phyloP scores from a whole-genome alignment of 257 asterid genomes.

The Scutellaria galericulata region DNA sequence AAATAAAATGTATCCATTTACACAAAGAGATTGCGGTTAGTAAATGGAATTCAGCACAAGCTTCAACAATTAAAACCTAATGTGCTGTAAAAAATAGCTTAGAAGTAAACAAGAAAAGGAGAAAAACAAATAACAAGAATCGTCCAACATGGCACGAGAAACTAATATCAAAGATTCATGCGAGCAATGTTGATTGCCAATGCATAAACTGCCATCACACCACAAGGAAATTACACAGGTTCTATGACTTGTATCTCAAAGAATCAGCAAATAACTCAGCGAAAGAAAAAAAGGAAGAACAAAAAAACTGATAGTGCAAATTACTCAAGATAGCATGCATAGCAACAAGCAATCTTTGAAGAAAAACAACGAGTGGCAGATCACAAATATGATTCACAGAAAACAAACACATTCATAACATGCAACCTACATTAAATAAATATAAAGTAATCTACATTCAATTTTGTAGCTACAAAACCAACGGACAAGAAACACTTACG shows the following conservation, averaged over 20 bases:
- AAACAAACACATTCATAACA: neutral
- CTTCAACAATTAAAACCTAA: conserved; percentile 9
- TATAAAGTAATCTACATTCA: conserved; percentile 1
- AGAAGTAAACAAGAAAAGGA: neutral
- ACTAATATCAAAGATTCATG: too few species aligned
- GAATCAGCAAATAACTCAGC: too few species aligned
- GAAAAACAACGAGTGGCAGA: too few species aligned
- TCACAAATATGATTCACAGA: neutral
- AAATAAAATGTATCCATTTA: neutral
- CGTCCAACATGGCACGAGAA: neutral
- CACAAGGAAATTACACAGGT: neutral
- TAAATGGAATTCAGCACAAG: conserved; percentile 24
- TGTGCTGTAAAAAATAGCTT: neutral
- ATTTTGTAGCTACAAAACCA: neutral
- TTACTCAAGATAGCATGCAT: too few species aligned
- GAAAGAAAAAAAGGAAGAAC: too few species aligned
- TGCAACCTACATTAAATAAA: conserved; percentile 4
- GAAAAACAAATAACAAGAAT: neutral
- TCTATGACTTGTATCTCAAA: too few species aligned
- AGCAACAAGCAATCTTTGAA: neutral
- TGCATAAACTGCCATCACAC: neutral
- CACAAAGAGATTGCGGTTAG: neutral
- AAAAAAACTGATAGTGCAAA: too few species aligned
- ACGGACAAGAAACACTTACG: neutral
- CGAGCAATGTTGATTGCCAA: neutral